These are phyloP conservation scores for Eimeria maxima DNA, from an alignment of 169 alveolate species.

Conservation along the genomic window DNA sequence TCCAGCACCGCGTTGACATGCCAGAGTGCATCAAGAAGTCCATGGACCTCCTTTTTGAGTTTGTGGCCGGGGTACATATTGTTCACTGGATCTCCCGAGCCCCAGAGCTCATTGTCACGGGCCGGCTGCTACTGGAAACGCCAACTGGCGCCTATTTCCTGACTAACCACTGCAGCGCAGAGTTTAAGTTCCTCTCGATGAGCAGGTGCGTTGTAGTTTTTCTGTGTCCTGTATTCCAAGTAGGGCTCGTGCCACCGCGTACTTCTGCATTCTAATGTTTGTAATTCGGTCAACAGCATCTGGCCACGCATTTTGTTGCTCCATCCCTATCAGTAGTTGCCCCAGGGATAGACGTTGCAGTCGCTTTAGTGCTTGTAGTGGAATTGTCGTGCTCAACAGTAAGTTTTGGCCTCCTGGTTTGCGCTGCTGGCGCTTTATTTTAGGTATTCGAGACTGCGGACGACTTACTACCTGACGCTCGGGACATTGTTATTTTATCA, in stretches of 20 bases:
- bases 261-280: not conserved
- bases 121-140: conserved; percentile 94
- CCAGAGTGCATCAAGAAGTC: conserved; percentile 94
- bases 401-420: not conserved
- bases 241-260: not conserved
- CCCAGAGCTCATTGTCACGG: conserved; percentile 95
- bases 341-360: not conserved
- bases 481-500: conserved; percentile 92
- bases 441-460: conserved; percentile 93
- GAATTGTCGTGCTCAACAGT: not conserved
- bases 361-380: not conserved
- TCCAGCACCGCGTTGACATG: conserved; percentile 91
- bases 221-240: not conserved
- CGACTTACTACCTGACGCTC: conserved; percentile 94
- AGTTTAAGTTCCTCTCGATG: conserved; percentile 86
- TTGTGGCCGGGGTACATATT: conserved; percentile 96
- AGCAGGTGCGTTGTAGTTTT: conserved; percentile 71
- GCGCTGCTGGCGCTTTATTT: conserved; percentile 1
- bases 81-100: conserved; percentile 95
- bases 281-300: not conserved
- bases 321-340: not conserved
- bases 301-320: not conserved
- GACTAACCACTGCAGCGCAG: conserved; percentile 87
- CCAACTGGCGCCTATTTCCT: conserved; percentile 90
- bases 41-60: conserved; percentile 93